Conservation (phyloP, 1,284 basidiomycete genomes). For the Ustilago loliicola region DNA sequence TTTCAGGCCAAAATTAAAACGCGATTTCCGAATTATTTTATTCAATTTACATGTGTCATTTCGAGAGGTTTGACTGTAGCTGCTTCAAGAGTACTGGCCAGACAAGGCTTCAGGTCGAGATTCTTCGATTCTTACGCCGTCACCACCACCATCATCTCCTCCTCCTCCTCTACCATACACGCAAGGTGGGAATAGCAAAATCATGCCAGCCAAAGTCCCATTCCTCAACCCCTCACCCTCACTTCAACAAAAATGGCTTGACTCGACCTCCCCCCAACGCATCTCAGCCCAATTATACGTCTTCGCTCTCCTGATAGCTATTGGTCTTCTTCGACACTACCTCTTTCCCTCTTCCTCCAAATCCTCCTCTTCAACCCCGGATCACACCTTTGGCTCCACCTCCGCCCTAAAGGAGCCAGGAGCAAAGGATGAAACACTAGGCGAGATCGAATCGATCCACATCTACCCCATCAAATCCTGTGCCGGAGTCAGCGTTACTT, state of each 20-base stretch:
- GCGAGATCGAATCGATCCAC: conserved; percentile 44
- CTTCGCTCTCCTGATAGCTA: conserved; percentile 32
- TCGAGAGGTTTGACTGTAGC: too few relatives aligned
- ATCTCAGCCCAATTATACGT: conserved; percentile 44
- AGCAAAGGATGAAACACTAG: conserved; percentile 51
- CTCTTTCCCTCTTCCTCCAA: conserved; percentile 14
- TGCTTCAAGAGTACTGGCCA: too few relatives aligned
- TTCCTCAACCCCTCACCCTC: conserved; percentile 39
- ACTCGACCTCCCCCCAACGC: conserved; percentile 26
- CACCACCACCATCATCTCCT: conserved; percentile 1
- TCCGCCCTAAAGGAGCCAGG: conserved; percentile 15
- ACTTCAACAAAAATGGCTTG: conserved; percentile 32
- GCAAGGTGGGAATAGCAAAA: not conserved
- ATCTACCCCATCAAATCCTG: conserved; percentile 64
- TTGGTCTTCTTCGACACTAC: conserved; percentile 34
- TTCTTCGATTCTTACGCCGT: too few relatives aligned
- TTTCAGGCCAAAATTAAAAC: too few relatives aligned
- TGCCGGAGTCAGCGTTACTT: conserved; percentile 31
- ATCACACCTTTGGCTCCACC: conserved; percentile 11
- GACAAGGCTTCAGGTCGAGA: too few relatives aligned
- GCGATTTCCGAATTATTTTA: too few relatives aligned
- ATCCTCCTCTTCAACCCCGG: not conserved
- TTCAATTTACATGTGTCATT: too few relatives aligned
- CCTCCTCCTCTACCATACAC: too few relatives aligned
- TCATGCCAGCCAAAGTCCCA: conserved; percentile 47